These are phyloP conservation scores for Eremochloa ophiuroides DNA, from an alignment of 176 grass and related monocot species.

Conservation along the genomic window DNA sequence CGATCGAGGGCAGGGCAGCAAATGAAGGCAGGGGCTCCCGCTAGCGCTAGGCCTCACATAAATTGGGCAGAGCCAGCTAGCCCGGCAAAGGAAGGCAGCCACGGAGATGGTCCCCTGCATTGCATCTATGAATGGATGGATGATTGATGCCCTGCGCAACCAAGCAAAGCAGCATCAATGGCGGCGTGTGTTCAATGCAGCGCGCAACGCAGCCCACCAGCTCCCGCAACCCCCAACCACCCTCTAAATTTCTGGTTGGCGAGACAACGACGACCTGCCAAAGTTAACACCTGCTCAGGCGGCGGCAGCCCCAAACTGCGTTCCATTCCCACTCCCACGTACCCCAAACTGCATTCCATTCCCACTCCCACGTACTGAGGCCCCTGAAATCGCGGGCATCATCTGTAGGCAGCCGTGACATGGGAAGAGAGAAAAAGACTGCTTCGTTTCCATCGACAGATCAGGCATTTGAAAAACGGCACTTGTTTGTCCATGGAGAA, in stretches of 20 bases:
- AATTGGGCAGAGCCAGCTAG: conserved; percentile 6
- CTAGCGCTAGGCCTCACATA: not conserved
- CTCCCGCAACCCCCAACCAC: not conserved
- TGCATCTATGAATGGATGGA: not conserved
- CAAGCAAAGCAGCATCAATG: conserved; percentile 12
- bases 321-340: too few relatives aligned
- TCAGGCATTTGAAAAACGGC: not conserved
- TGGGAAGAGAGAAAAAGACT: not conserved
- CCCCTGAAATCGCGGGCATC: not conserved
- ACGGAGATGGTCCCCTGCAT: not conserved
- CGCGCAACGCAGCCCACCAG: not conserved
- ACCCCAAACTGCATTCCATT: not conserved
- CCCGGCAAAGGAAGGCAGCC: not conserved
- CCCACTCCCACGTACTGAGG: too few relatives aligned
- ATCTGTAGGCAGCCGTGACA: not conserved
- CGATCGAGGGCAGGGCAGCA: not conserved
- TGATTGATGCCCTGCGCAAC: conserved; percentile 4
- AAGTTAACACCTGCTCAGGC: not conserved
- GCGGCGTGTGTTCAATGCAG: conserved; percentile 13
- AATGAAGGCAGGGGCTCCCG: not conserved
- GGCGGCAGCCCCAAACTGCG: not conserved
- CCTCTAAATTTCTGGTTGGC: not conserved
- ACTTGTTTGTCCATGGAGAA: not conserved
- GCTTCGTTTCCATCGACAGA: too few relatives aligned
- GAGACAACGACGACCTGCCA: not conserved